Evolutionary conservation across 169 alveolate genomes (phyloP), one percentile per base, ranked within the genome.

Genomic region (Besnoitia besnoiti): DNA sequence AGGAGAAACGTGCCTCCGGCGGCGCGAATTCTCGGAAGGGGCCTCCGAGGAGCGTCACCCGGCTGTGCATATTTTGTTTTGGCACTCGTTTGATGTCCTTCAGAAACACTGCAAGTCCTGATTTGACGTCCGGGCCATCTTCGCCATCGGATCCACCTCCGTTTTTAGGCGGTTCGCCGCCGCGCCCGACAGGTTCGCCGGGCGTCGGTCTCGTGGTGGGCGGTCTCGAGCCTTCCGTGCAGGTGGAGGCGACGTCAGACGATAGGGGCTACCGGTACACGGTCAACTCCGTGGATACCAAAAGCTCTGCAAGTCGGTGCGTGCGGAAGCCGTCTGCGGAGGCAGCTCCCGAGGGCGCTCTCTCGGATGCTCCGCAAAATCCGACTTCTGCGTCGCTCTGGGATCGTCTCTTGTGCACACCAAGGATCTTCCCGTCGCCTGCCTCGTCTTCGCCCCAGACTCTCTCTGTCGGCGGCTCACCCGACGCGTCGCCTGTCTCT

Each of bases 181-280:
- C n/a, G n/a, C n/a, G n/a, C n/a, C 67, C n/a, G 67, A 14, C 67
- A 16, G 67, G n/a, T 51, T 14, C 10, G 8, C 27, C 82, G 16
- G 82, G 46, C 27, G 82, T 30, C n/a, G 82, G 82, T 42, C 82
- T 73, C 30, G 82, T 73, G 39, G 82, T 73, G 44, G 82, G 82
- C 39, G 82, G 82, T 73, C 82, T 73, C 44, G 82, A 73, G 46
- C 82, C 82, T 8, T 73, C 82, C 8, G 46, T 73, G 39, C 44
- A 73, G 82, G 82, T 73, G 44, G 82, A 73, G 10, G 82, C 82
- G n/a, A 19, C 24, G 82, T 12, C 82, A 37, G 46, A 73, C 82
- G 82, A 73, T 30, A 35, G 47, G n/a, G 82, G 82, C 19, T 73
- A n/a, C 24, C 82, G 82, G 44, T 73, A 42, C n/a, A 24, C 24